Percentiles rank a stretch among this genome's conserved stretches.
phyloP scores from a whole-genome alignment of 2,329 filamentous ascomycete genomes.

The Chaetothyriales sp. region DNA sequence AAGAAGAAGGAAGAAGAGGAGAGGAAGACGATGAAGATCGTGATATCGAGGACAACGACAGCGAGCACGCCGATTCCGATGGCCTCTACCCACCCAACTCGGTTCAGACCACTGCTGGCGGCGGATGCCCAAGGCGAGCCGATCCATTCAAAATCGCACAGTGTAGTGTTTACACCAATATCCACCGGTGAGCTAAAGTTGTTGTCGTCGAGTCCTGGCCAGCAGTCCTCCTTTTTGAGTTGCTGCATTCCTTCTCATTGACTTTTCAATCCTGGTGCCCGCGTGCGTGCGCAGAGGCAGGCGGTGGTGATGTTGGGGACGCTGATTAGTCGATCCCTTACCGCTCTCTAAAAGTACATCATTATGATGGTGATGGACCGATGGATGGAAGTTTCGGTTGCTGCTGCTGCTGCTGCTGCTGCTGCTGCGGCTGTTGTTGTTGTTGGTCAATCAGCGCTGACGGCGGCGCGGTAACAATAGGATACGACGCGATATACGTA shows the following conservation, averaged over 20 bases:
- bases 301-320: no score
- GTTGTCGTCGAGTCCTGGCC: conserved; percentile 1
- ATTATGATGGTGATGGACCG: no score
- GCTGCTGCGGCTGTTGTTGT: background rate
- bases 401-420: no score
- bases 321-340: no score
- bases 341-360: conserved; percentile 1
- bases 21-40: background rate
- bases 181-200: conserved; percentile 9
- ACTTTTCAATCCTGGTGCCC: background rate
- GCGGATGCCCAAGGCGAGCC: conserved; percentile 2
- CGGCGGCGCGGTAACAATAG: conserved; percentile 1
- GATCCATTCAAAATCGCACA: conserved; percentile 11
- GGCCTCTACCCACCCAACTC: conserved; percentile 17
- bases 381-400: conserved; percentile 10
- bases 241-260: background rate
- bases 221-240: background rate
- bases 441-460: background rate
- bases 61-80: conserved; percentile 15
- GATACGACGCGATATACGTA: conserved; percentile 20
- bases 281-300: background rate
- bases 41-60: background rate
- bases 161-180: conserved; percentile 16
- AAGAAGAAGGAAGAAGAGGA: no score
- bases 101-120: conserved; percentile 12